A percentile compares a stretch with the other conserved stretches of the same genome.
Conservation (phyloP, 176 grass and related monocot genomes). For the Musa schizocarpa region DNA sequence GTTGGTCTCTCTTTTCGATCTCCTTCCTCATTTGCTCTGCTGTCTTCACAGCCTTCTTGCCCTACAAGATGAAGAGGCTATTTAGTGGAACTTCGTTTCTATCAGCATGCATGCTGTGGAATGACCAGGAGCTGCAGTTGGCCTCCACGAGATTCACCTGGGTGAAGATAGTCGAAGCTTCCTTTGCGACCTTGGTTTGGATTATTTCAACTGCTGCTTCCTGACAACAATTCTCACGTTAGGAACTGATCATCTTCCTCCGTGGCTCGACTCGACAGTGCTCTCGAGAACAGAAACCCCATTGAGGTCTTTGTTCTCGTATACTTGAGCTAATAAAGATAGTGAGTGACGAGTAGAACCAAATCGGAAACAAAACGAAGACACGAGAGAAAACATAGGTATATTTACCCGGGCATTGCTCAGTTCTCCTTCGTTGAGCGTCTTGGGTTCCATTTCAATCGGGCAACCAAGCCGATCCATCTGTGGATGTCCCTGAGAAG, state of each 20-base stretch:
- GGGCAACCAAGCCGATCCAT: constrained; percentile 4
- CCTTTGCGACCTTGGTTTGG: constrained; percentile 13
- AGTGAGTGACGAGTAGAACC: not conserved
- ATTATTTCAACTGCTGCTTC: constrained; percentile 11
- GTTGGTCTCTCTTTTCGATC: not conserved
- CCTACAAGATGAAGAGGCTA: not conserved
- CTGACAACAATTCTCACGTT: not conserved
- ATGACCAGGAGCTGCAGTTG: too few relatives aligned
- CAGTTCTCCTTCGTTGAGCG: constrained; percentile 2
- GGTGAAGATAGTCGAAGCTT: constrained; percentile 4
- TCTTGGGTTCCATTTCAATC: constrained; percentile 19
- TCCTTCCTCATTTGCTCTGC: not conserved
- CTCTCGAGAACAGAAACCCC: too few relatives aligned
- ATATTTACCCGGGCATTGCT: constrained; percentile 3
- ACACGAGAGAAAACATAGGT: not conserved
- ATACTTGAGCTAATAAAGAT: not conserved
- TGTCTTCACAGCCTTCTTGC: not conserved
- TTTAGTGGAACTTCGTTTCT: not conserved
- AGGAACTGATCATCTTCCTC: too few relatives aligned
- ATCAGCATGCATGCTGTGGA: not conserved
- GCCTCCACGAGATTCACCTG: not conserved
- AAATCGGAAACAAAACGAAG: not conserved
- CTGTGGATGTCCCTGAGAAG: not conserved
- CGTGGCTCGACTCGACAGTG: too few relatives aligned
- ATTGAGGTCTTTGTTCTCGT: not conserved